phyloP scores from a whole-genome alignment of 768 basidiomycete species.

The Tephrocybe sp. region DNA sequence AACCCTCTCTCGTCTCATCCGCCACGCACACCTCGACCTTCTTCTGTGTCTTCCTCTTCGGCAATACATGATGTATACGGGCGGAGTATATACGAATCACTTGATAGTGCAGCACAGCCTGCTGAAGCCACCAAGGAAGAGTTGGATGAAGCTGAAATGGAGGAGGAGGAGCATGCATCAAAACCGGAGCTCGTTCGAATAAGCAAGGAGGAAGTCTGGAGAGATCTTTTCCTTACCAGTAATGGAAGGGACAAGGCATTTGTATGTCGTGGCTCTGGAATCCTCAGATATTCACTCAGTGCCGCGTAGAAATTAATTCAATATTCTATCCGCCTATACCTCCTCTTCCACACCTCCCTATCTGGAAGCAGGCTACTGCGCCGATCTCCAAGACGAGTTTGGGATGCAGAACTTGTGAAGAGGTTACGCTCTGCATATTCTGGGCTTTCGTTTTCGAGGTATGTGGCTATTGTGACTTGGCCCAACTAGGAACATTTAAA shows the following conservation, averaged over 20 bases:
- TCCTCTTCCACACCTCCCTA: constrained; percentile 63
- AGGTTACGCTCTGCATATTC: constrained; percentile 61
- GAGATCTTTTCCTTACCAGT: constrained; percentile 75
- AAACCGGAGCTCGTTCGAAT: constrained; percentile 46
- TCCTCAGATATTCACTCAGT: not conserved
- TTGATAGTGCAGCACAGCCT: constrained; percentile 34
- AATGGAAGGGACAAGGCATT: constrained; percentile 83
- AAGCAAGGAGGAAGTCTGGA: constrained; percentile 68
- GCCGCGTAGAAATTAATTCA: constrained; percentile 75
- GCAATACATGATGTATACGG: constrained; percentile 34
- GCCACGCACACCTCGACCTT: constrained; percentile 70
- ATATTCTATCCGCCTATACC: constrained; percentile 73
- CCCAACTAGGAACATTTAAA: not conserved
- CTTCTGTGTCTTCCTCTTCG: constrained; percentile 35
- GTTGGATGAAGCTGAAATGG: constrained; percentile 37
- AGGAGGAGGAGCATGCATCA: constrained; percentile 47
- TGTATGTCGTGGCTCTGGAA: constrained; percentile 41
- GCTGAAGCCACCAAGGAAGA: constrained; percentile 29
- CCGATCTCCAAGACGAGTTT: constrained; percentile 40
- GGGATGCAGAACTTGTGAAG: constrained; percentile 54
- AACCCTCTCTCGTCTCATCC: constrained; percentile 80
- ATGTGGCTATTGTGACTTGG: not conserved
- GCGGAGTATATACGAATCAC: constrained; percentile 41
- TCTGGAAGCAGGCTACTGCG: constrained; percentile 45
- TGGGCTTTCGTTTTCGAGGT: constrained; percentile 78